Evolutionary conservation across 73 alveolate genomes (phyloP).

Genomic region (Paramecium biaurelia): DNA sequence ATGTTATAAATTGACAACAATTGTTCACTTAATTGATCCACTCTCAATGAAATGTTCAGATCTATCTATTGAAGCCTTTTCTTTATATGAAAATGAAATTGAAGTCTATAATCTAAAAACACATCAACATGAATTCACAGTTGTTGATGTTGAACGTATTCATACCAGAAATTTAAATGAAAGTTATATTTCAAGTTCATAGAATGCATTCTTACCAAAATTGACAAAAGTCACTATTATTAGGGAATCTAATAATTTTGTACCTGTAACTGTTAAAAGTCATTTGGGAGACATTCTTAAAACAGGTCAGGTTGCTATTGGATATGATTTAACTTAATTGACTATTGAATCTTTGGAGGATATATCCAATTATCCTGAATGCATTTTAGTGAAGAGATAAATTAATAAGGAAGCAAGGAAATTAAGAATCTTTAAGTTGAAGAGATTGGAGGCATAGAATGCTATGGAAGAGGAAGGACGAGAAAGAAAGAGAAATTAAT

Average conservation of each 20-base stretch:
- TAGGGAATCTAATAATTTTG: constrained; percentile 56
- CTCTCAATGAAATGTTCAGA: constrained; percentile 86
- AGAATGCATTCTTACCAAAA: constrained; percentile 70
- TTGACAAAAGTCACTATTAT: constrained; percentile 40
- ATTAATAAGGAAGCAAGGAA: constrained; percentile 46
- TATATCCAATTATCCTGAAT: constrained; percentile 50
- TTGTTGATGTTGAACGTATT: constrained; percentile 72
- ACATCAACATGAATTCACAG: constrained; percentile 69
- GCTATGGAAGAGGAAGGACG: constrained; percentile 58
- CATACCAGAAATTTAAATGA: constrained; percentile 73
- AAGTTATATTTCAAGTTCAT: constrained; percentile 71
- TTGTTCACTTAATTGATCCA: constrained; percentile 91
- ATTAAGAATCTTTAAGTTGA: constrained; percentile 50
- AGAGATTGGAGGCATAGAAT: constrained; percentile 50
- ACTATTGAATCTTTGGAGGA: constrained; percentile 77
- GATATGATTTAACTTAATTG: constrained; percentile 78
- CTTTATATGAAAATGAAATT: constrained; percentile 83
- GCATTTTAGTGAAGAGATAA: constrained; percentile 38
- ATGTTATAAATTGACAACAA: constrained; percentile 89
- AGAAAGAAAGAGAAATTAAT: constrained; percentile 34
- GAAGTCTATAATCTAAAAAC: constrained; percentile 63
- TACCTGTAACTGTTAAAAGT: constrained; percentile 67
- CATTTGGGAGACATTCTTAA: constrained; percentile 79
- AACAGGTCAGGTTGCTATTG: constrained; percentile 79
- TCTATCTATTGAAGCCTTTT: constrained; percentile 84